These are phyloP conservation scores for Dalbergia cochinchinensis DNA, from an alignment of 306 rosid species.

Conservation along the genomic window DNA sequence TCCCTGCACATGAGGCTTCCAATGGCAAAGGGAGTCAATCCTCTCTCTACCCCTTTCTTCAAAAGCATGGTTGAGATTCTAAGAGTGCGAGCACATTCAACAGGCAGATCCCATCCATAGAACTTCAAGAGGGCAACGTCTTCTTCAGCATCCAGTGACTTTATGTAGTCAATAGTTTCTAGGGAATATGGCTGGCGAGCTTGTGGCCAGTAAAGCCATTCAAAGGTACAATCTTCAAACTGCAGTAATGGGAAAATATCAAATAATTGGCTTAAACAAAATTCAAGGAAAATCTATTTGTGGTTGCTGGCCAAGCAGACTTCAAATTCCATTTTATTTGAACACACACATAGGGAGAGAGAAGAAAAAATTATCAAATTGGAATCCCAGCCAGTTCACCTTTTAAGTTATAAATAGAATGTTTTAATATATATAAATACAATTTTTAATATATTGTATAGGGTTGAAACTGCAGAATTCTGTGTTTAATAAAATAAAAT, in stretches of 20 bases:
- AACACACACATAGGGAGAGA: neutral
- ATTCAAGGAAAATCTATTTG: neutral
- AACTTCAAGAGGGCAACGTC: conserved; percentile 80
- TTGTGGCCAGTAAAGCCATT: conserved; percentile 98
- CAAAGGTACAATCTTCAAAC: conserved; percentile 96
- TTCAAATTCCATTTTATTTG: conserved; percentile 4
- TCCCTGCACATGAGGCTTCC: conserved; percentile 87
- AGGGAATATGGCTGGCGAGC: conserved; percentile 71
- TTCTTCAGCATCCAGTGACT: conserved; percentile 77
- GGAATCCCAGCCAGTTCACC: conserved; percentile 15
- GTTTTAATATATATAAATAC: neutral
- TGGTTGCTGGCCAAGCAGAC: conserved; percentile 4
- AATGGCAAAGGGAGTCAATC: conserved; percentile 73
- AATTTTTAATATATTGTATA: neutral
- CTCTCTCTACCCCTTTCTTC: conserved; percentile 80
- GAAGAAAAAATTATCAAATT: neutral
- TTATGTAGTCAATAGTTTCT: conserved; percentile 69
- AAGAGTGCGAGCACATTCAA: conserved; percentile 77
- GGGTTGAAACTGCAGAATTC: conserved; percentile 14
- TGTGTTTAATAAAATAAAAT: neutral
- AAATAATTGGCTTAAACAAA: conserved; percentile 41
- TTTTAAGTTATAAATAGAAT: conserved; percentile 17
- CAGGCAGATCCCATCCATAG: conserved; percentile 86
- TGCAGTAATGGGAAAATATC: conserved; percentile 52
- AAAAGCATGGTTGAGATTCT: conserved; percentile 88